Evolutionary conservation across 129 eudicot species (phyloP).

Genomic region (Centrapalus pauciflorus): DNA sequence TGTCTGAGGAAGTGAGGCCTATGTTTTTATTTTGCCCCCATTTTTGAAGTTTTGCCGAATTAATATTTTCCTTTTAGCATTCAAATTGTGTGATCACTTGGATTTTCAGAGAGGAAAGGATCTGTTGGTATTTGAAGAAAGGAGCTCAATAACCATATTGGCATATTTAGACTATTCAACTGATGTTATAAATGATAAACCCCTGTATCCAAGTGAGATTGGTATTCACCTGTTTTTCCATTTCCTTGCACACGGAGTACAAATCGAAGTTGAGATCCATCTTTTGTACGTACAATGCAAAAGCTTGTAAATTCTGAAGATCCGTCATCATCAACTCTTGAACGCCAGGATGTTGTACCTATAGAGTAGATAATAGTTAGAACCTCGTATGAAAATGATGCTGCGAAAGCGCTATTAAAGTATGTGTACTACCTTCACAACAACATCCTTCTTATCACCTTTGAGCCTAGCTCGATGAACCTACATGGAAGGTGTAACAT

Average conservation of each 20-base stretch:
- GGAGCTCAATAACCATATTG: no score
- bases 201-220: not conserved
- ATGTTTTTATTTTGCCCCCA: not conserved
- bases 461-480: slow-evolving; percentile 86
- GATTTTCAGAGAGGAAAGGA: no score
- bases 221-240: slow-evolving; percentile 86
- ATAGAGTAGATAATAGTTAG: not conserved
- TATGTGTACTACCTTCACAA: slow-evolving; percentile 80
- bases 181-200: not conserved
- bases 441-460: slow-evolving; percentile 77
- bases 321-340: slow-evolving; percentile 98
- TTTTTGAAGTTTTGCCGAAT: not conserved
- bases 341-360: slow-evolving; percentile 97
- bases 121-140: no score
- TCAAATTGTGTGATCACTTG: no score
- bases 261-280: slow-evolving; percentile 88
- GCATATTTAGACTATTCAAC: not conserved
- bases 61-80: no score
- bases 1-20: no score
- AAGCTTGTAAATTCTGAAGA: slow-evolving; percentile 82
- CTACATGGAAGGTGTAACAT: slow-evolving; percentile 30
- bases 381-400: not conserved
- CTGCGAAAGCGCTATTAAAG: not conserved
- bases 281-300: slow-evolving; percentile 88
- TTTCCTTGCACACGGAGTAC: slow-evolving; percentile 81